Evolutionary conservation across 1,139 yeast species (phyloP).

Genomic region (Hyphopichia buzzinii): DNA sequence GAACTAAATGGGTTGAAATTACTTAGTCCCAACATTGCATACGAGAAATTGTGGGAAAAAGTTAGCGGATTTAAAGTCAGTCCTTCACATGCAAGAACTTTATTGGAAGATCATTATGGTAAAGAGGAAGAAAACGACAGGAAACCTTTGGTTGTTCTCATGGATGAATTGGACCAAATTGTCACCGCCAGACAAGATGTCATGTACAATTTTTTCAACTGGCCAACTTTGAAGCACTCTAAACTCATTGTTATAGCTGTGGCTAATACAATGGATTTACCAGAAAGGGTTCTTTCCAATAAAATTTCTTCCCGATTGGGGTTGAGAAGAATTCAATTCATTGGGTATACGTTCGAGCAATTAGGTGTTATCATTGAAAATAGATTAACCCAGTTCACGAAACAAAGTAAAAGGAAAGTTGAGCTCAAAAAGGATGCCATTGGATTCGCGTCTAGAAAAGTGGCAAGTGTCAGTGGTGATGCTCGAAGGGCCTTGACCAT

Average conservation of each 20-base stretch:
- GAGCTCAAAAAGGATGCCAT: conserved; percentile 72
- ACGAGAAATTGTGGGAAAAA: conserved; percentile 78
- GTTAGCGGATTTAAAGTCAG: conserved; percentile 63
- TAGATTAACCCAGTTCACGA: conserved; percentile 58
- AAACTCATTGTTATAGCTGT: conserved; percentile 86
- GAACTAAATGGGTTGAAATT: conserved; percentile 92
- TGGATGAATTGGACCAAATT: conserved; percentile 93
- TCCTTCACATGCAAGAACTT: conserved; percentile 56
- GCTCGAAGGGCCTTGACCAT: conserved; percentile 91
- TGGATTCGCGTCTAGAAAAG: conserved; percentile 89
- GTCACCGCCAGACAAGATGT: conserved; percentile 84
- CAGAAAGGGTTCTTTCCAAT: conserved; percentile 83
- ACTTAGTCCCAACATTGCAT: conserved; percentile 81
- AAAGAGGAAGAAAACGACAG: conserved; percentile 23
- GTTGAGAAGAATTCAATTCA: conserved; percentile 78
- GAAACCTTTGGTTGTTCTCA: conserved; percentile 67
- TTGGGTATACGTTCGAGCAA: conserved; percentile 83
- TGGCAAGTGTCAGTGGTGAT: conserved; percentile 96
- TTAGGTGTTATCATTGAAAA: conserved; percentile 71
- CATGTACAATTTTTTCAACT: conserved; percentile 93
- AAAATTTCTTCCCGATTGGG: conserved; percentile 93
- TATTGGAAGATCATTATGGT: conserved; percentile 37
- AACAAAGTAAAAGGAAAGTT: conserved; percentile 35
- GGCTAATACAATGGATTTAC: conserved; percentile 96
- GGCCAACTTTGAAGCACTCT: conserved; percentile 88